Base-by-base conservation (phyloP, 1,139 yeast species). In the Meyerozyma sp. region DNA sequence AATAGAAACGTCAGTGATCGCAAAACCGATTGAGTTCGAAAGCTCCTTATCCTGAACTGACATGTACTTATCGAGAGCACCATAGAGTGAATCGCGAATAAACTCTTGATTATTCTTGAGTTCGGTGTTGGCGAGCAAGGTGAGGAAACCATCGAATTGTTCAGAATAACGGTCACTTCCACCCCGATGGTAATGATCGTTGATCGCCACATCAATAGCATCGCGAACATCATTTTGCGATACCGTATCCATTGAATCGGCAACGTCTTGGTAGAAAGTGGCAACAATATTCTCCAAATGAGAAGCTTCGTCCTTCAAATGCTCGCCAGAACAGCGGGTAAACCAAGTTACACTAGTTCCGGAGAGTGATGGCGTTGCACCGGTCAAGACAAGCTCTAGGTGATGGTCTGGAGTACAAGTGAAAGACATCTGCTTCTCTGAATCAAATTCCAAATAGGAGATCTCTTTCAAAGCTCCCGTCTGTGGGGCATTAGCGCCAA, bases 171-270 rank as follows among this genome's bases (percentile, higher is more conserved):
- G 23, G 21, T 39, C 40, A n/a, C 35, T 28, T 11, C 26, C 35
- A 28, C 40, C 40, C 23, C 40, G 40, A 14, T 39, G 40, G 40
- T 39, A 39, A 13, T 39, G 40, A 13, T 39, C 40, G 27, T 39
- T 32, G 8, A 39, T 23, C 8, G 35, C 40, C 10, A 39, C 27
- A 8, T 39, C 40, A 29, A 39, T 30, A 20, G 40, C 40, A 11
- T 39, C 16, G 21, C 29, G 40, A n/a, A 38, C 20, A 11, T 26
- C 32, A 14, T 38, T 16, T 8, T 14, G 9, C 9, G 18, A 29
- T 7, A 38, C 40, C 5, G 9, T 18, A 29, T 39, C 26, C 14
- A 11, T 13, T n/a, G 34, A 28, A 11, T 39, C 40, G 10, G 25
- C 27, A n/a, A 39, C 23, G 27, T 39, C 40, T 7, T 27, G 11